A percentile compares a stretch with the other conserved stretches of the same genome.
phyloP scores from a whole-genome alignment of 805 yeast genomes.

The Starmera pachycereana region DNA sequence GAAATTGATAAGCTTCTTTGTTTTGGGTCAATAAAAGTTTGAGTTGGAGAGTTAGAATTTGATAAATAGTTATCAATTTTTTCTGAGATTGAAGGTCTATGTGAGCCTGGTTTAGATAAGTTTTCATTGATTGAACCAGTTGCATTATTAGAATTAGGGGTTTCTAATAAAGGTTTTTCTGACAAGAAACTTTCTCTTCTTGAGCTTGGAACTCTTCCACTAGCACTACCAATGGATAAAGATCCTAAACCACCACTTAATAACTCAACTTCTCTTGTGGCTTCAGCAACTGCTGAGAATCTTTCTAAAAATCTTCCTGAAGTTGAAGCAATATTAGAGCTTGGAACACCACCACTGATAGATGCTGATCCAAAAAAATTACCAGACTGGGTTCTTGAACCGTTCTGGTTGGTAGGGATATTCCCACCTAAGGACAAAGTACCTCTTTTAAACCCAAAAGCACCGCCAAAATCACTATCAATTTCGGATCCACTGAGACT shows the following conservation, averaged over 20 bases:
- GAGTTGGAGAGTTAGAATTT: constrained; percentile 36
- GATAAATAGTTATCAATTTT: constrained; percentile 45
- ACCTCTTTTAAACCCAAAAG: constrained; percentile 38
- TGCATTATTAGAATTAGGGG: constrained; percentile 6
- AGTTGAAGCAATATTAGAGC: constrained; percentile 15
- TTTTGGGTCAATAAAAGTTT: constrained; percentile 21
- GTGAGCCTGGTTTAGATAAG: constrained; percentile 13
- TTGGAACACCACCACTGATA: constrained; percentile 38
- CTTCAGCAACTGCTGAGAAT: constrained; percentile 56
- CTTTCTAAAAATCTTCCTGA: constrained; percentile 45
- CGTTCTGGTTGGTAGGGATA: constrained; percentile 11
- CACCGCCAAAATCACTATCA: constrained; percentile 24
- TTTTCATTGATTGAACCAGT: constrained; percentile 20
- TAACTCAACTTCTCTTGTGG: constrained; percentile 55
- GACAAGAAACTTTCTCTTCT: constrained; percentile 45
- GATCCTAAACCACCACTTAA: constrained; percentile 33
- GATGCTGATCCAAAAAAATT: constrained; percentile 50
- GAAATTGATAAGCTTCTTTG: constrained; percentile 16
- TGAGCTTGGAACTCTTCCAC: constrained; percentile 26
- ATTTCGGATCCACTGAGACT: constrained; percentile 29
- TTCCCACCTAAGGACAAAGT: constrained; percentile 31
- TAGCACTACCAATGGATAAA: constrained; percentile 22
- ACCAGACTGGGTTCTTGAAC: constrained; percentile 21
- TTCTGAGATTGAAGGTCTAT: constrained; percentile 28
- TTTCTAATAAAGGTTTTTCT: constrained; percentile 13